A percentile compares a stretch with the other conserved stretches of the same genome.
phyloP scores from a whole-genome alignment of 129 eudicot species.

The Saussurea involucrata region DNA sequence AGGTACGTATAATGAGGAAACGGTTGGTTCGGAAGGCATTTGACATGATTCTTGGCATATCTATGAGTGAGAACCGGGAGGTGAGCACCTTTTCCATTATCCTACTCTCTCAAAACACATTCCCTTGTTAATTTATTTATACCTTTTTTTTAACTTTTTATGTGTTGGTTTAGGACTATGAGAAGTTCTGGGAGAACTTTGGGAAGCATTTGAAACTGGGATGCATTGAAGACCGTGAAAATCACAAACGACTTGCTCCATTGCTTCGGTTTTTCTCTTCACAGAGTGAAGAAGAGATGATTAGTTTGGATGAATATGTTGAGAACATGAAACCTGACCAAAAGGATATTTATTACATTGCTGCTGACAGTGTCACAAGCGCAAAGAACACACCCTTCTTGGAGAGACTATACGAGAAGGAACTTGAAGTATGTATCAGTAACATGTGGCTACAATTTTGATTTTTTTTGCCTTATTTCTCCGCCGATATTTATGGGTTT shows the following conservation, averaged over 20 bases:
- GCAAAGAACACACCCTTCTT: constrained; percentile 91
- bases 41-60: constrained; percentile 88
- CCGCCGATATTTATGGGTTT: not conserved
- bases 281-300: constrained; percentile 78
- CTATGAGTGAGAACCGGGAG: constrained; percentile 83
- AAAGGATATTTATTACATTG: constrained; percentile 86
- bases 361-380: constrained; percentile 84
- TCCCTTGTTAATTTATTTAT: not conserved
- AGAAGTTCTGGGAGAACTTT: constrained; percentile 88
- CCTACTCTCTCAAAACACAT: not conserved
- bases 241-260: constrained; percentile 92
- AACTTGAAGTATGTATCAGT: constrained; percentile 61
- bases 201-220: constrained; percentile 93
- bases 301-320: constrained; percentile 91
- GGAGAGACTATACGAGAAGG: constrained; percentile 84
- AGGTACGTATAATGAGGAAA: constrained; percentile 95
- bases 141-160: not conserved
- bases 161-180: constrained; percentile 60
- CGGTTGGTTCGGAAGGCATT: constrained; percentile 93
- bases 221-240: constrained; percentile 89
- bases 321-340: constrained; percentile 95
- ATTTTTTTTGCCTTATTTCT: not conserved
- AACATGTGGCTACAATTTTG: not conserved
- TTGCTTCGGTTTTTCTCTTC: constrained; percentile 85
- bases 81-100: constrained; percentile 31